Conservation (phyloP, 371 early-diverging fungal genomes). For the Parasitella parasitica region DNA sequence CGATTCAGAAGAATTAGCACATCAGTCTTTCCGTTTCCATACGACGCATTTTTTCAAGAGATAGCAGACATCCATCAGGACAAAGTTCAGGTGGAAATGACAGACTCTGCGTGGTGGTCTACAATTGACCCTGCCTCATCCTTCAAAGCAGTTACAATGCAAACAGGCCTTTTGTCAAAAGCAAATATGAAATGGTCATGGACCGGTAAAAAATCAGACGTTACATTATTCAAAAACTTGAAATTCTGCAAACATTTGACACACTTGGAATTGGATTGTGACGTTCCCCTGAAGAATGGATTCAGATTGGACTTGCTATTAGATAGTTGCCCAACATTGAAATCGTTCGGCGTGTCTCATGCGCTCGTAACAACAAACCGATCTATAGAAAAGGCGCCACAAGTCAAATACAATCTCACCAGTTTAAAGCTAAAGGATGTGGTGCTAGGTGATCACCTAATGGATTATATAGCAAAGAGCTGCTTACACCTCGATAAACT, state of each 20-base stretch:
- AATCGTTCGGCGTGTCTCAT: slow-evolving; percentile 8
- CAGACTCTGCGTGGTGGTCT: slow-evolving; percentile 25
- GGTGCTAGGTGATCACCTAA: slow-evolving; percentile 19
- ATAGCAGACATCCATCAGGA: slow-evolving; percentile 14
- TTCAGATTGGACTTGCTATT: slow-evolving; percentile 21
- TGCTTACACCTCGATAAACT: slow-evolving; percentile 8
- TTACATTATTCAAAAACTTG: slow-evolving; percentile 15
- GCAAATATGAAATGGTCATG: slow-evolving; percentile 21
- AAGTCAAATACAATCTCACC: not conserved
- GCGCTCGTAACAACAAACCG: slow-evolving; percentile 11
- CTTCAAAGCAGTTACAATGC: slow-evolving; percentile 11
- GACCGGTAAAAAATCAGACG: slow-evolving; percentile 28
- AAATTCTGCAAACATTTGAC: slow-evolving; percentile 17
- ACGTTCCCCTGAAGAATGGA: slow-evolving; percentile 22
- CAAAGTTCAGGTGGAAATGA: slow-evolving; percentile 18
- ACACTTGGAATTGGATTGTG: slow-evolving; percentile 20
- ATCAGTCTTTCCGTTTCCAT: slow-evolving; percentile 25
- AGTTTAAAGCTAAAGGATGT: slow-evolving; percentile 7
- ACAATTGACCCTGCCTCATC: slow-evolving; percentile 24
- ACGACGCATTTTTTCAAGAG: slow-evolving; percentile 31
- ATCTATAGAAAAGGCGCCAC: not conserved
- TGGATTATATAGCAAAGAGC: slow-evolving; percentile 23
- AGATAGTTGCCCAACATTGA: slow-evolving; percentile 15
- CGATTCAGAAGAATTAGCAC: slow-evolving; percentile 20
- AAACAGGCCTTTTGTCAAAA: slow-evolving; percentile 20